These are phyloP conservation scores for Populus davidiana DNA, from an alignment of 345 rosid species.

Conservation along the genomic window DNA sequence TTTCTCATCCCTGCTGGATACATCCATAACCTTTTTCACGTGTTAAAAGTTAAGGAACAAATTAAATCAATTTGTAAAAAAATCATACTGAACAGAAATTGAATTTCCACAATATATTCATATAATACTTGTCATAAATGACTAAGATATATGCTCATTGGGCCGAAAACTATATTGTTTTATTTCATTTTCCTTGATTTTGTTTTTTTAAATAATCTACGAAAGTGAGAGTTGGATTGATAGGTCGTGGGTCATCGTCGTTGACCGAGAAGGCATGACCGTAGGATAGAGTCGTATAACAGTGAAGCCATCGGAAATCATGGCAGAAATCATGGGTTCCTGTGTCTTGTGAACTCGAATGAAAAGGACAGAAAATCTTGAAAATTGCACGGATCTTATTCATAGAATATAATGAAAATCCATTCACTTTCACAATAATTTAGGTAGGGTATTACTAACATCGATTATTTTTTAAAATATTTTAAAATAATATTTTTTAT, in stretches of 20 bases:
- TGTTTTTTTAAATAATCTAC: not conserved
- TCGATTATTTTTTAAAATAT: too few species aligned
- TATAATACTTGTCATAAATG: too few species aligned
- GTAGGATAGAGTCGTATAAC: not conserved
- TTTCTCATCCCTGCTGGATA: too few species aligned
- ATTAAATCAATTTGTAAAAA: too few species aligned
- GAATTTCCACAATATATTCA: too few species aligned
- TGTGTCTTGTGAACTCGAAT: conserved; percentile 1
- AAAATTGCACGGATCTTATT: conserved; percentile 13
- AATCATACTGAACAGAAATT: too few species aligned
- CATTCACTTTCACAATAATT: not conserved
- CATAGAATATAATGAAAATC: not conserved
- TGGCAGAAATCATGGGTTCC: conserved; percentile 32
- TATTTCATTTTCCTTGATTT: not conserved
- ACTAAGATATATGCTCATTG: too few species aligned
- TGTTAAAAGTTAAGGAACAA: too few species aligned
- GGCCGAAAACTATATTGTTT: not conserved
- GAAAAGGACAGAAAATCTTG: conserved; percentile 34
- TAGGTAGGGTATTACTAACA: too few species aligned
- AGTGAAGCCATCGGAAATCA: conserved; percentile 27
- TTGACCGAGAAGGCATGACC: conserved; percentile 9
- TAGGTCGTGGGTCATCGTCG: conserved; percentile 2
- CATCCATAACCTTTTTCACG: too few species aligned
- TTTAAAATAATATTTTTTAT: too few species aligned
- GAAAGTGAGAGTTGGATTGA: not conserved